A percentile compares a stretch with the other conserved stretches of the same genome.
Conservation (phyloP, 163 green algal species). For the Chlamydomonas reinhardtii region DNA sequence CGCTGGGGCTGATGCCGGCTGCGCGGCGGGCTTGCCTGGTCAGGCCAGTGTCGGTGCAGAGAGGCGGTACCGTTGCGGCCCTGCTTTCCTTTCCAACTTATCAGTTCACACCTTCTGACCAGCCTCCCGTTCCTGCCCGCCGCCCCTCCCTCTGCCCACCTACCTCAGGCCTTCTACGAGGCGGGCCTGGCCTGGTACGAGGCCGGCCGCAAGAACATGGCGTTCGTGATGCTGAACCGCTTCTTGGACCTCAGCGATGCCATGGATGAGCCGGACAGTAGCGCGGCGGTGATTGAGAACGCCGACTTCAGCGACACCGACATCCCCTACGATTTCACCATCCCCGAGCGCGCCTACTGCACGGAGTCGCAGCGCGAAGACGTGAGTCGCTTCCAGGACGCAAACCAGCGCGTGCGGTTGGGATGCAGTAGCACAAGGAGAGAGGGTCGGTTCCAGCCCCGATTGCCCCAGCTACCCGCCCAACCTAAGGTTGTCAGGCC, state of each 20-base stretch:
- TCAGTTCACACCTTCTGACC: too few relatives aligned
- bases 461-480: too few relatives aligned
- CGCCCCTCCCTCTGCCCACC: too few relatives aligned
- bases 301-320: slow-evolving; percentile 79
- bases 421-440: too few relatives aligned
- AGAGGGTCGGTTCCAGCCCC: too few relatives aligned
- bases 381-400: slow-evolving; percentile 51
- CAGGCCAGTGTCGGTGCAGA: too few relatives aligned
- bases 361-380: slow-evolving; percentile 65
- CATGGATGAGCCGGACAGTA: slow-evolving; percentile 78
- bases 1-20: too few relatives aligned
- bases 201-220: slow-evolving; percentile 74
- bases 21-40: too few relatives aligned
- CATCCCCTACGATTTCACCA: slow-evolving; percentile 74
- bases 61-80: too few relatives aligned
- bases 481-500: background rate
- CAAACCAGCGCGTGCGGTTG: too few relatives aligned
- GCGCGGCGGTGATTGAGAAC: slow-evolving; percentile 70
- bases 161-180: slow-evolving; percentile 79
- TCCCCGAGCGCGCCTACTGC: slow-evolving; percentile 74
- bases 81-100: too few relatives aligned
- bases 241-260: slow-evolving; percentile 89
- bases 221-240: slow-evolving; percentile 62
- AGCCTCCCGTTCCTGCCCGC: too few relatives aligned
- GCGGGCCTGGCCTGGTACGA: slow-evolving; percentile 73